Base-by-base conservation (phyloP, 805 yeast genomes). In the Groenewaldozyma tartarivorans region DNA sequence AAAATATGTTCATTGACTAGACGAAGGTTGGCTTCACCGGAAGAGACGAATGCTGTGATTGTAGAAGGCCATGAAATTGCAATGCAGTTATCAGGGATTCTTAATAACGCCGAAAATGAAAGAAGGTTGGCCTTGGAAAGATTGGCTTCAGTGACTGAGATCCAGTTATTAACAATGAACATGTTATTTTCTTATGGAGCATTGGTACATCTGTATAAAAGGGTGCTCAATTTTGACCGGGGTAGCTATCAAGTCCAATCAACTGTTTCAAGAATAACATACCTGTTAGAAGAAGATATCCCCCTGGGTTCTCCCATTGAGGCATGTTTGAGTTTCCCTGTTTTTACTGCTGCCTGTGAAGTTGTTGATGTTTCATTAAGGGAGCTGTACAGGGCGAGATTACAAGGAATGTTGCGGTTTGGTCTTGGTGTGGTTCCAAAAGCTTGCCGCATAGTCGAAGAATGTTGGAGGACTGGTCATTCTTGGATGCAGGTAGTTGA, bases 321-420 rank as follows among this genome's bases (percentile, higher is more conserved):
- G 43, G 59, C 75, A 3, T 75, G 81, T 52, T 57, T 75, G 38
- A 62, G 75, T 4, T 72, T 77, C 43, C 74, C 78, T 16, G 57
- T 69, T 3, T 74, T 77, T 46, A 66, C 77, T 21, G 74, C 77
- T 18, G 84, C 75, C 16, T 74, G 80, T 55, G 84, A 78, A 48
- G 66, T 71, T 5, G 46, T 62, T 11, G 66, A 71, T 41, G 55
- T 55, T 1, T 48, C 48, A 2, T 50, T 57, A 41, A 53, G 74
- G 22, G 48, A 52, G n/a, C 57, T 66, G 20, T 69, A 68, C 45
- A 45, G 56, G 19, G 49, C 54, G 9, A 60, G 79, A 31, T 61
- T 77, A 49, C 47, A 54, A 3, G 56, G 53, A 11, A 62, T 77
- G 51, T 63, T 63, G 16, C 58, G 58, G 30, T 57, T 60, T 45